Base-by-base conservation (phyloP, 2,329 filamentous ascomycete genomes). In the Lachnellula suecica region DNA sequence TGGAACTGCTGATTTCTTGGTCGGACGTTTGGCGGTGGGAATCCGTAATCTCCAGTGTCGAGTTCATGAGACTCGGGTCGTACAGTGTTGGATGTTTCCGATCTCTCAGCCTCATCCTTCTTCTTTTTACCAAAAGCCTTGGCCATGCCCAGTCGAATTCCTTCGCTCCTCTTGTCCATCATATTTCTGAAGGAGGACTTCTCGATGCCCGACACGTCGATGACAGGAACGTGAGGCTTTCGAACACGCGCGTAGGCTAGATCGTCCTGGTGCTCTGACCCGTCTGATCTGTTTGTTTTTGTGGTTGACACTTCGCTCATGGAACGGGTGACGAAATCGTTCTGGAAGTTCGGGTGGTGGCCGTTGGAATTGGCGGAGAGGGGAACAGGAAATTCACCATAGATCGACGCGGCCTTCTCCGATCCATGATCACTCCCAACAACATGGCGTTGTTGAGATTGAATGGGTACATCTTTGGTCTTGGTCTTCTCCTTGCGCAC, bases 401-500 rank as follows among this genome's bases (percentile, higher is more conserved):
- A 40, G 22, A 58, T 23, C 5, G 55, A 53, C 1, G 47, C 43
- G 9, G 54, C 40, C 15, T 49, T 54, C 4, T 56, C 53, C 15
- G 52, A 54, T n/a, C 46, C 44, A 48, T 29, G 29, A 15, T 52
- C 31, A 20, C 48, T 52, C 15, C 25, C 31, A 43, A 47, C 47
- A 17, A 38, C 9, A 1, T n/a, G 23, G 34, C 41, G 40, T 17
- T 23, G 23, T 42, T 37, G 40, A 11, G 23, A 29, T n/a, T 38
- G 22, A 19, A 35, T 34, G 5, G 19, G 24, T 38, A 41, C 49
- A 42, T 59, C 50, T 47, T 59, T 60, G 44, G 73, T 70, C 52
- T 82, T 76, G 0, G 75, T 79, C 58, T 79, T 80, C 70, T 81
- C 82, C 65, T 82, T 82, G 62, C 80, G 77, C 63, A 81, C 79